phyloP scores from a whole-genome alignment of 1,284 basidiomycete species.

The Ceratobasidium papillatum region DNA sequence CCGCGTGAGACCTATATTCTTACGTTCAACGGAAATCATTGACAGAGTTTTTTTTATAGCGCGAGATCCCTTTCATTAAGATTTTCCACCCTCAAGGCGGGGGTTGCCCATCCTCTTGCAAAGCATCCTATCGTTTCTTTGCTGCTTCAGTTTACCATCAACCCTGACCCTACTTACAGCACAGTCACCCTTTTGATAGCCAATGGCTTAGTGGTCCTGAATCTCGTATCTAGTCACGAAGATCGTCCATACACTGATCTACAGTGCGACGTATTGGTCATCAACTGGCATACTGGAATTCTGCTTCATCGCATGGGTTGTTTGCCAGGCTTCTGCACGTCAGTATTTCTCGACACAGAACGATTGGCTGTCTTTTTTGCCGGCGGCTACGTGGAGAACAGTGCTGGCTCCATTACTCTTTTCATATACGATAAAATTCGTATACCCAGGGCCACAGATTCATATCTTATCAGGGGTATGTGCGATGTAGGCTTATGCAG shows the following conservation, averaged over 20 bases:
- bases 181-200: too few relatives aligned
- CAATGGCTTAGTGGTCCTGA: neutral
- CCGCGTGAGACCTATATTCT: neutral
- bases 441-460: too few relatives aligned
- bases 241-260: neutral
- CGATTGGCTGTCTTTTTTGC: neutral
- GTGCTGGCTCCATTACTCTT: too few relatives aligned
- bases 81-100: neutral
- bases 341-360: neutral
- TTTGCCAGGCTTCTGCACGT: neutral
- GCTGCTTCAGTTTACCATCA: neutral
- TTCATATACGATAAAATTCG: too few relatives aligned
- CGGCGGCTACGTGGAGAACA: too few relatives aligned
- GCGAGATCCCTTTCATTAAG: neutral
- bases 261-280: neutral
- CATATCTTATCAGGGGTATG: too few relatives aligned
- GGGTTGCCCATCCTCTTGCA: conserved; percentile 1
- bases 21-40: too few relatives aligned
- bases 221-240: neutral
- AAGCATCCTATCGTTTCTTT: neutral
- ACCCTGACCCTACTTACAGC: neutral
- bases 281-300: neutral
- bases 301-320: neutral
- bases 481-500: too few relatives aligned
- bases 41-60: neutral